Conservation (phyloP, 768 basidiomycete species). For the Phanerochaete sordida region DNA sequence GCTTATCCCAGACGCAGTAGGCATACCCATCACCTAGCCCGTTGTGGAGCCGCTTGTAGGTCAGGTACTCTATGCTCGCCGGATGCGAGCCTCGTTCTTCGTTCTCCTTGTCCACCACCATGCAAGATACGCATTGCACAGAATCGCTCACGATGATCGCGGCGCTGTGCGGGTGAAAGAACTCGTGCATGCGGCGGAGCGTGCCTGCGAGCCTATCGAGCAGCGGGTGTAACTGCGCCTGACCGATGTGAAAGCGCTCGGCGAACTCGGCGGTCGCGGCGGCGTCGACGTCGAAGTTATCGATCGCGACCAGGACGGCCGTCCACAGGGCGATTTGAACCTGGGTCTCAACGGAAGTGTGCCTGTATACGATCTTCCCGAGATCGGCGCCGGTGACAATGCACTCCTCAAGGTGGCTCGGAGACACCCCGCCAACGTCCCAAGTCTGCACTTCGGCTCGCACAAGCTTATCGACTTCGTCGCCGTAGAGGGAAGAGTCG, state of each 20-base stretch:
- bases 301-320: neutral
- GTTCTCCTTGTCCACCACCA: slow-evolving; percentile 31
- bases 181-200: slow-evolving; percentile 23
- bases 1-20: slow-evolving; percentile 32
- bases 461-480: neutral
- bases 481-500: neutral
- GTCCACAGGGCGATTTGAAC: slow-evolving; percentile 10
- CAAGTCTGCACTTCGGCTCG: neutral
- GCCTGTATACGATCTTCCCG: neutral
- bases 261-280: slow-evolving; percentile 2
- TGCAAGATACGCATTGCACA: slow-evolving; percentile 31
- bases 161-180: slow-evolving; percentile 28
- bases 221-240: slow-evolving; percentile 9
- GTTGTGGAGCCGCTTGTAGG: slow-evolving; percentile 24
- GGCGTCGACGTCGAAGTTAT: slow-evolving; percentile 7
- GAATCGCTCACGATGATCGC: slow-evolving; percentile 33
- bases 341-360: slow-evolving; percentile 4
- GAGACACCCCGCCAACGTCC: neutral
- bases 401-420: neutral
- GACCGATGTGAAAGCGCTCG: neutral
- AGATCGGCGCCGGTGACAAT: neutral
- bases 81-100: slow-evolving; percentile 23
- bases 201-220: slow-evolving; percentile 26
- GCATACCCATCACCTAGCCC: slow-evolving; percentile 31
- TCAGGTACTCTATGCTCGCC: slow-evolving; percentile 20